phyloP scores from a whole-genome alignment of 2,329 filamentous ascomycete genomes.

The Capronia americana region DNA sequence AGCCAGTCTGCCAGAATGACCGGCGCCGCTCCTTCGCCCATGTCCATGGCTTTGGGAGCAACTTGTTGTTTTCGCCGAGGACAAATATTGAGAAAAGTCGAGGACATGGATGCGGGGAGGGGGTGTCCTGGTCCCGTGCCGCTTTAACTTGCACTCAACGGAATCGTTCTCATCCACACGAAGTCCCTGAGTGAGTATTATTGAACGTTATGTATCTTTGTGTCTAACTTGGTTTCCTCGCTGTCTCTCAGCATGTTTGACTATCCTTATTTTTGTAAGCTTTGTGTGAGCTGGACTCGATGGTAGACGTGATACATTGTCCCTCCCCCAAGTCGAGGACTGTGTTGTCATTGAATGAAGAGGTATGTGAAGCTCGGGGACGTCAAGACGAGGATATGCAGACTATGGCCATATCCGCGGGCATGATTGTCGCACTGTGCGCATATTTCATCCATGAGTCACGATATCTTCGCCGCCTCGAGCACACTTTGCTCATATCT shows the following conservation, averaged over 20 bases:
- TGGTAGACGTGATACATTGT: too few relatives aligned
- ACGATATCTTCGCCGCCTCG: too few relatives aligned
- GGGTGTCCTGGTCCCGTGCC: not conserved
- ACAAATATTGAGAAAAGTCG: conserved; percentile 3
- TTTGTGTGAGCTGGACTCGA: too few relatives aligned
- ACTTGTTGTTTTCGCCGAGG: not conserved
- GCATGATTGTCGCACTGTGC: too few relatives aligned
- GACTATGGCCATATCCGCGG: too few relatives aligned
- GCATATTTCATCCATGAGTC: too few relatives aligned
- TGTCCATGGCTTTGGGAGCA: conserved; percentile 32
- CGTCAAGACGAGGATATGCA: not conserved
- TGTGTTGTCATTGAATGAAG: not conserved
- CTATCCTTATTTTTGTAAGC: too few relatives aligned
- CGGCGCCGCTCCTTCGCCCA: conserved; percentile 33
- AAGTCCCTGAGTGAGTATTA: not conserved
- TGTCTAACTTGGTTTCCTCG: not conserved
- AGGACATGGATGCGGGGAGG: not conserved
- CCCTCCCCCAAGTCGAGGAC: too few relatives aligned
- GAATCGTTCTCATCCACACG: too few relatives aligned
- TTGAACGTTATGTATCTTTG: not conserved
- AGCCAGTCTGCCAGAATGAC: conserved; percentile 38
- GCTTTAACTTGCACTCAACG: not conserved
- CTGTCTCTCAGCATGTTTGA: too few relatives aligned
- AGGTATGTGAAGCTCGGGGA: not conserved
- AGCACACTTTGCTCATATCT: too few relatives aligned